phyloP scores from a whole-genome alignment of 1,284 basidiomycete genomes.

The Taiwanofungus camphoratus region DNA sequence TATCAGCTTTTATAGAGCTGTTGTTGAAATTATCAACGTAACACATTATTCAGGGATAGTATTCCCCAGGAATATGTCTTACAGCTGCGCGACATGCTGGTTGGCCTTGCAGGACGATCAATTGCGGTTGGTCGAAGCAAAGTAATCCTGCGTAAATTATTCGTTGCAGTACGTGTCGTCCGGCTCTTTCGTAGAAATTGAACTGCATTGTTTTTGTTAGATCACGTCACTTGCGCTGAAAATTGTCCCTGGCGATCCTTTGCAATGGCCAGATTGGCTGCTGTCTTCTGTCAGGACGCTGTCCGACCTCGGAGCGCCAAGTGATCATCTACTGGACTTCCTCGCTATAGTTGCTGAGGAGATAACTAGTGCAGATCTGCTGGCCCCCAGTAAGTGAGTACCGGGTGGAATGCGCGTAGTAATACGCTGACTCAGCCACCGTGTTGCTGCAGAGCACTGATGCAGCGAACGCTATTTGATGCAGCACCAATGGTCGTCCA shows the following conservation, averaged over 20 bases:
- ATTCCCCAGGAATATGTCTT: constrained; percentile 52
- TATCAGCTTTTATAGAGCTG: background rate
- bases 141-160: constrained; percentile 79
- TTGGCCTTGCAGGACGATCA: constrained; percentile 58
- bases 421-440: constrained; percentile 4
- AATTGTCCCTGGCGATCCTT: constrained; percentile 51
- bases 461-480: constrained; percentile 56
- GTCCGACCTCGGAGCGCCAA: constrained; percentile 47
- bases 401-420: background rate
- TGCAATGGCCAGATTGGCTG: constrained; percentile 72
- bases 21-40: background rate
- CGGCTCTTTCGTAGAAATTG: constrained; percentile 2
- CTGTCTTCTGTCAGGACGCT: constrained; percentile 51
- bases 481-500: constrained; percentile 67
- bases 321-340: constrained; percentile 68
- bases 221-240: constrained; percentile 73
- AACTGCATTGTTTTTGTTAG: constrained; percentile 29
- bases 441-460: constrained; percentile 41
- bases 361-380: constrained; percentile 64
- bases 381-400: constrained; percentile 69
- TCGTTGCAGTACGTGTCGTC: constrained; percentile 64
- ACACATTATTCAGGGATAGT: constrained; percentile 41
- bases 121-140: constrained; percentile 49
- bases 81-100: constrained; percentile 52
- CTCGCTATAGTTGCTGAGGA: constrained; percentile 83